A percentile compares a stretch with the other conserved stretches of the same genome.
Conservation (phyloP, 2,329 filamentous ascomycete genomes). For the Verticillium longisporum region DNA sequence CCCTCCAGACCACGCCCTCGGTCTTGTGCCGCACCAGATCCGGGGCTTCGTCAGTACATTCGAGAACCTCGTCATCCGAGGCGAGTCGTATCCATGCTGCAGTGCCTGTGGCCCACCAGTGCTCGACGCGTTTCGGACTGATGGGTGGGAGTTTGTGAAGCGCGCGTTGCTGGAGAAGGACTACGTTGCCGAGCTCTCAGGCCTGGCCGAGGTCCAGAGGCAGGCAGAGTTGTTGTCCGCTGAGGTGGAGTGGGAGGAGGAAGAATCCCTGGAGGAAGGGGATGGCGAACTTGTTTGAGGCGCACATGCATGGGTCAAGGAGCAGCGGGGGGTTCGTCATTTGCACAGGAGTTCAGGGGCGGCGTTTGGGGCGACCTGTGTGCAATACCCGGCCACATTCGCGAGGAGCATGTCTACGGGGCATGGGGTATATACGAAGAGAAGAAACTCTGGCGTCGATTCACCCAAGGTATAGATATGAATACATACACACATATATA, state of each 20-base stretch:
- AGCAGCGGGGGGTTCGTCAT: background rate
- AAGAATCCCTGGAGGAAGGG: conserved; percentile 41
- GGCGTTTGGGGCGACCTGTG: background rate
- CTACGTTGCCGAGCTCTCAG: conserved; percentile 71
- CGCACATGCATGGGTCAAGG: background rate
- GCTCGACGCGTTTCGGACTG: conserved; percentile 56
- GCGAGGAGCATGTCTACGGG: background rate
- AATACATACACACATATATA: no score
- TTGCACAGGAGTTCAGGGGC: background rate
- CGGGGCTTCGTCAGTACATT: conserved; percentile 71
- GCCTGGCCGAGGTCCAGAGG: conserved; percentile 64
- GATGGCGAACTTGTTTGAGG: conserved; percentile 45
- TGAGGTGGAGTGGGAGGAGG: conserved; percentile 57
- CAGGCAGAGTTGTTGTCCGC: conserved; percentile 43
- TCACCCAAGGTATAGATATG: no score
- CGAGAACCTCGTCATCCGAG: conserved; percentile 65
- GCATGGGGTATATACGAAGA: background rate
- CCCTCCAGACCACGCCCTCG: conserved; percentile 52
- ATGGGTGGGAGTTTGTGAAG: conserved; percentile 73
- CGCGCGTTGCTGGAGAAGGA: conserved; percentile 67
- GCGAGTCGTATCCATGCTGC: conserved; percentile 72
- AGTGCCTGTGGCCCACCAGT: conserved; percentile 72
- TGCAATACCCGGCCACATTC: background rate
- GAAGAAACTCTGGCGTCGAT: background rate
- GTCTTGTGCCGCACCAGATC: conserved; percentile 72